These are phyloP conservation scores for Albatrellus ellisii DNA, from an alignment of 768 basidiomycete species.

Conservation along the genomic window DNA sequence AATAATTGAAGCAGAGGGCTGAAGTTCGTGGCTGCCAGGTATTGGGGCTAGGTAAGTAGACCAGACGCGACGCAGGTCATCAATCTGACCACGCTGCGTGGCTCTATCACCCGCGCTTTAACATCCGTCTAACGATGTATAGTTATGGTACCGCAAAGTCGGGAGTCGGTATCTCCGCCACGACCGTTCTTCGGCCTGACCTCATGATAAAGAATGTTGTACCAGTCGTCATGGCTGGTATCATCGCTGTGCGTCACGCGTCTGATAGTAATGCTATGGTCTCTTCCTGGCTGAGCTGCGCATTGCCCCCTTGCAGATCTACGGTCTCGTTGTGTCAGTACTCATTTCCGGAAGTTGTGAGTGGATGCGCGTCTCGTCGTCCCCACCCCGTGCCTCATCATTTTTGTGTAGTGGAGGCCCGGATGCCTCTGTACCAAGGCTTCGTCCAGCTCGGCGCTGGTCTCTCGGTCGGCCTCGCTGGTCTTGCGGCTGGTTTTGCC, in stretches of 20 bases:
- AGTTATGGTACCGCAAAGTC: slow-evolving; percentile 99
- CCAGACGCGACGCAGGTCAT: too few species aligned
- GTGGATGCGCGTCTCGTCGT: slow-evolving; percentile 22
- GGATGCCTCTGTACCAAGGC: slow-evolving; percentile 65
- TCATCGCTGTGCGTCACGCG: slow-evolving; percentile 86
- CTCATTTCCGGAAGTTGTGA: slow-evolving; percentile 79
- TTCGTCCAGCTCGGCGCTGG: slow-evolving; percentile 93
- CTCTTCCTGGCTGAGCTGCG: neutral
- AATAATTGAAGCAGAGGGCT: neutral
- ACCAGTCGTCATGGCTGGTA: slow-evolving; percentile 99
- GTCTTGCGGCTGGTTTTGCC: slow-evolving; percentile 94
- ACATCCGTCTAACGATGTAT: neutral
- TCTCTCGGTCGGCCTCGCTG: slow-evolving; percentile 84
- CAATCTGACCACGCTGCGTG: neutral
- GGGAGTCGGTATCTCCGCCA: slow-evolving; percentile 94
- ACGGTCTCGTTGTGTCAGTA: slow-evolving; percentile 98
- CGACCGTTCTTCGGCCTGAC: slow-evolving; percentile 90
- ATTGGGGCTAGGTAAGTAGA: slow-evolving; percentile 78
- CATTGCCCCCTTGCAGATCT: slow-evolving; percentile 23
- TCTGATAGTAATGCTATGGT: neutral
- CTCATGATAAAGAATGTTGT: slow-evolving; percentile 71
- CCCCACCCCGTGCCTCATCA: neutral
- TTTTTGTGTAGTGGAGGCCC: neutral
- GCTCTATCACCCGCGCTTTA: neutral
- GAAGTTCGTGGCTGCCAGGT: slow-evolving; percentile 28